Percentiles rank a stretch among this genome's conserved stretches.
phyloP scores from a whole-genome alignment of 176 grass and related monocot species.

The Hyparrhenia diplandra region DNA sequence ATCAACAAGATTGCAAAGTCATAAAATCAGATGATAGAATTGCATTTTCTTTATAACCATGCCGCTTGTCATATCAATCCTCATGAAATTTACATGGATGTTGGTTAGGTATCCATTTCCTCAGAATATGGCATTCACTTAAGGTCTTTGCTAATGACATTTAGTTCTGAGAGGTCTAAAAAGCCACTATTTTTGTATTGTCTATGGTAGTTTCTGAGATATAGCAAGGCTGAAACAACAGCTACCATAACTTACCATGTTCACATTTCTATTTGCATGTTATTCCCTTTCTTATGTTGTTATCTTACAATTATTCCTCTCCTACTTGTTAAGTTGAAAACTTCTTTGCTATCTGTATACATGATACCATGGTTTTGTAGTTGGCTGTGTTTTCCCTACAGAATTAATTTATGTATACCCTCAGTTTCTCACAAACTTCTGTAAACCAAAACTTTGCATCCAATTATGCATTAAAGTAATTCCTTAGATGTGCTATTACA shows the following conservation, averaged over 20 bases:
- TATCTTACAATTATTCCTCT: background rate
- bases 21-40: background rate
- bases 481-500: background rate
- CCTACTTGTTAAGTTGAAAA: background rate
- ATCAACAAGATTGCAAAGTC: background rate
- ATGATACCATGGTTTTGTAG: constrained; percentile 12
- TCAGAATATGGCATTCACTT: background rate
- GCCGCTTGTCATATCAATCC: background rate
- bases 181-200: background rate
- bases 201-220: constrained; percentile 11
- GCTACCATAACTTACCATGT: background rate
- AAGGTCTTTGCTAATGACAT: background rate
- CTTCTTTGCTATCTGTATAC: constrained; percentile 4
- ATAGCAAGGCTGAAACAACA: background rate
- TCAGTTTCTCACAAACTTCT: background rate
- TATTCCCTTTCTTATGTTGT: background rate
- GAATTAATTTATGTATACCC: background rate
- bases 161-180: background rate
- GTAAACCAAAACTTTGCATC: background rate
- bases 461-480: background rate
- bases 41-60: background rate
- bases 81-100: background rate
- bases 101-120: background rate
- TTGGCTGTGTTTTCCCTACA: background rate
- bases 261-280: constrained; percentile 1